Percentiles rank a stretch among this genome's conserved stretches.
Conservation (phyloP, 2,329 filamentous ascomycete species). For the Cladosporium sp. region DNA sequence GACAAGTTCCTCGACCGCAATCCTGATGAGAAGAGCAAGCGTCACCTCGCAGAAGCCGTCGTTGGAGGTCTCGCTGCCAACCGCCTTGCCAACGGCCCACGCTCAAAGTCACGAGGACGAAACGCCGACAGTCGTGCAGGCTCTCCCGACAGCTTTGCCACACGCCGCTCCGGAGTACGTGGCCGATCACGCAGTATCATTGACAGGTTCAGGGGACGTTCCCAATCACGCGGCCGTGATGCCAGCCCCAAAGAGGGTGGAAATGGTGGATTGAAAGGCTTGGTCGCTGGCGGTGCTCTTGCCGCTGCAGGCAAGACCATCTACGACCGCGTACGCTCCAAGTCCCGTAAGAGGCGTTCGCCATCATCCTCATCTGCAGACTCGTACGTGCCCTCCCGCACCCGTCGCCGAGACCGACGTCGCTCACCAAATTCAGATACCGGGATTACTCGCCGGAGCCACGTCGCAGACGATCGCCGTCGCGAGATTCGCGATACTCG, state of each 20-base stretch:
- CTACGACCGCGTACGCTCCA: conserved; percentile 58
- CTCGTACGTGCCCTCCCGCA: conserved; percentile 55
- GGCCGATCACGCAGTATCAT: conserved; percentile 51
- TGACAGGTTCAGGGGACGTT: conserved; percentile 53
- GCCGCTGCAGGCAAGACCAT: conserved; percentile 55
- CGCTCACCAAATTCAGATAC: conserved; percentile 45
- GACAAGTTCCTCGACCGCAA: conserved; percentile 72
- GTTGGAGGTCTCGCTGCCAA: conserved; percentile 86
- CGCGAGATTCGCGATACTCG: conserved; percentile 34
- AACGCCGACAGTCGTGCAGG: conserved; percentile 39
- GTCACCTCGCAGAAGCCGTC: conserved; percentile 82
- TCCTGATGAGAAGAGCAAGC: conserved; percentile 72
- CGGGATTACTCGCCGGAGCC: conserved; percentile 40
- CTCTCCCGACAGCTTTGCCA: conserved; percentile 38
- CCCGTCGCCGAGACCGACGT: conserved; percentile 44
- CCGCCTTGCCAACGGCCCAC: conserved; percentile 79
- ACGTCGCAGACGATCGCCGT: conserved; percentile 38
- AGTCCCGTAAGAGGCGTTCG: conserved; percentile 53
- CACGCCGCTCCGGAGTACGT: conserved; percentile 23
- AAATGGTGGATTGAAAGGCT: conserved; percentile 50
- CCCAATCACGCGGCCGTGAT: conserved; percentile 47
- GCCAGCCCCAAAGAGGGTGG: conserved; percentile 41
- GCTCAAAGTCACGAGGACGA: conserved; percentile 65
- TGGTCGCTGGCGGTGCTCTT: conserved; percentile 52
- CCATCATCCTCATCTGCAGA: conserved; percentile 51